Base-by-base conservation (phyloP, 2,329 filamentous ascomycete species). In the Phialophora verrucosa region DNA sequence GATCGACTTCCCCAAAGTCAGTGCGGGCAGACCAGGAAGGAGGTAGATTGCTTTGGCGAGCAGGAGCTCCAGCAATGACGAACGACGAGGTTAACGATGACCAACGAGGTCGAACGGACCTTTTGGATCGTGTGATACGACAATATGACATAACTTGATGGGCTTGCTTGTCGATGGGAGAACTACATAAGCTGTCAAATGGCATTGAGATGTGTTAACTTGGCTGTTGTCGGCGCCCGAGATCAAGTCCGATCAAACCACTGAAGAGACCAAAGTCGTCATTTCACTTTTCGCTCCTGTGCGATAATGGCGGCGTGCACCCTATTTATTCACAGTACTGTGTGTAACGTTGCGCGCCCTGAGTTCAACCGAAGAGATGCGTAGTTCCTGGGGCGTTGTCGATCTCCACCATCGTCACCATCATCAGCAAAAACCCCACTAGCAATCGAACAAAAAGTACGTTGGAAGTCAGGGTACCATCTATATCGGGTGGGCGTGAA, bases 1-100 rank as follows among this genome's bases (percentile, higher is more conserved):
- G 2, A 81, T 97, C 55, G 85, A 89, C 66, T 97, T 97, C 76
- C 95, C 94, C 1, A 93, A 90, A 62, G 56, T 70, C 61, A 72
- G 70, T 54, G 27, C 63, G 29, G 70, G 70, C 2, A 62, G 66
- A 42, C 68, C 68, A 5, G 32, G 32, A 23, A 25, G 51, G 56
- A 59, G 66, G 49, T 51, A 51, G 20, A 51, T 27, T 51, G 17
- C 44, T 6, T 4, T n/a, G 3, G 17, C 5, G 17, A 44, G 17
- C 38, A 20, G 14, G 17, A 44, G 38, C 17, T n/a, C 35, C 35
- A 42, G 12, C 38, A 44, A 8, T n/a, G 38, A 44, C 38, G 38
- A 44, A 44, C 38, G 38, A n/a, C 6, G 38, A 3, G 14, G 17
- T 44, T 17, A 8, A 42, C 14, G 14, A 17, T 6, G 35, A 4